These are phyloP conservation scores for Erysiphe pulchra DNA, from an alignment of 2,329 filamentous ascomycete species.

Conservation along the genomic window DNA sequence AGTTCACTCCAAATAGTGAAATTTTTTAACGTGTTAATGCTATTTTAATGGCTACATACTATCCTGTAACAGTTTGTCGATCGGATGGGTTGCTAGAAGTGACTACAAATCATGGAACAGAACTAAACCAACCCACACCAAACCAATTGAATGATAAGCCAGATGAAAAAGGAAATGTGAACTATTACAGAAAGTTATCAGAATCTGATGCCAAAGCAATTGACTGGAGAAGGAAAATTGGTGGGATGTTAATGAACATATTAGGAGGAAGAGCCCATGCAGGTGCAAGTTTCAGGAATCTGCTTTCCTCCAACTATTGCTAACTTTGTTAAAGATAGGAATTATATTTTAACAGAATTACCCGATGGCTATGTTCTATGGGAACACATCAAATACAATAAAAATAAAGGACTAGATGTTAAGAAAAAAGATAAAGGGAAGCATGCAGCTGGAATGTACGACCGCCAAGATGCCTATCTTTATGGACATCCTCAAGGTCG, in stretches of 20 bases:
- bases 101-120: conserved; percentile 4
- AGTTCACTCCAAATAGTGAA: too few species aligned
- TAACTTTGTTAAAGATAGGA: conserved; percentile 9
- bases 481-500: conserved; percentile 31
- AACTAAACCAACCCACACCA: conserved; percentile 20
- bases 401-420: conserved; percentile 16
- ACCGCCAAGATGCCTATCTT: conserved; percentile 31
- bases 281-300: conserved; percentile 2
- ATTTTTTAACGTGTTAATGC: too few species aligned
- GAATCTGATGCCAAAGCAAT: conserved; percentile 24
- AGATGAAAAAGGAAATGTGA: conserved; percentile 24
- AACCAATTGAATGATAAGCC: conserved; percentile 25
- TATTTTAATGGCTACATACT: conserved; percentile 6
- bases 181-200: conserved; percentile 26
- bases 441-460: conserved; percentile 20
- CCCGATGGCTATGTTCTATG: conserved; percentile 30
- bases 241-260: conserved; percentile 28
- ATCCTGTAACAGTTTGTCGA: conserved; percentile 7
- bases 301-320: conserved; percentile 2
- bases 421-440: conserved; percentile 18
- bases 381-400: conserved; percentile 28
- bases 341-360: conserved; percentile 25
- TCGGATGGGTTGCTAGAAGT: conserved; percentile 10
- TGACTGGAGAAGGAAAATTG: conserved; percentile 31
- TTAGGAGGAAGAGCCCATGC: conserved; percentile 15